Percentiles rank a stretch among this genome's conserved stretches.
Conservation (phyloP, 176 grass and related monocot species). For the Oryza longistaminata region DNA sequence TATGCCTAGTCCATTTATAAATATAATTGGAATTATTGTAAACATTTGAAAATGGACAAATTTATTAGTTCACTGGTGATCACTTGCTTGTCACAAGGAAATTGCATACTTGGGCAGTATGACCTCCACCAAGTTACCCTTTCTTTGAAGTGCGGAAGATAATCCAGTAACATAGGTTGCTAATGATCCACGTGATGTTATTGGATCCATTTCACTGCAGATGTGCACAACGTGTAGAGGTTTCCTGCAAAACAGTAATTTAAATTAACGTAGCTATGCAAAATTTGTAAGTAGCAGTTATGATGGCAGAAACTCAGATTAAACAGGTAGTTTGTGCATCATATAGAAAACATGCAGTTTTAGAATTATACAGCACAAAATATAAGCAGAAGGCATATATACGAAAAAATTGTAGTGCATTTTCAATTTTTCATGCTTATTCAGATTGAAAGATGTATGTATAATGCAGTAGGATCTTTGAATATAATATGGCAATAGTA, state of each 20-base stretch:
- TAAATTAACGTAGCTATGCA: neutral
- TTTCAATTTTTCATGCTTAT: neutral
- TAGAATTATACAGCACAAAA: neutral
- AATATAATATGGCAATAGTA: neutral
- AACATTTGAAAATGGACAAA: neutral
- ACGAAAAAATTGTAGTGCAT: neutral
- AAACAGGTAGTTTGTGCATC: neutral
- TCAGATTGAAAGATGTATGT: neutral
- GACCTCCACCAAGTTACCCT: conserved; percentile 60
- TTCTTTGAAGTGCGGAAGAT: conserved; percentile 54
- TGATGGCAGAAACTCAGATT: neutral
- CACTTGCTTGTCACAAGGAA: neutral
- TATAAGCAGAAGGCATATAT: neutral
- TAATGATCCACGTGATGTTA: conserved; percentile 52
- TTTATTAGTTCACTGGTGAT: neutral
- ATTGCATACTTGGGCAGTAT: conserved; percentile 63
- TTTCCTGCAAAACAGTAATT: conserved; percentile 37
- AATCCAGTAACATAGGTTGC: conserved; percentile 52
- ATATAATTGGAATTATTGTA: neutral
- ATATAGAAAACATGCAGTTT: neutral
- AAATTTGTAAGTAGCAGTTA: conserved; percentile 9
- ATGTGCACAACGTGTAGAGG: conserved; percentile 61
- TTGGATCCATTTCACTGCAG: conserved; percentile 55
- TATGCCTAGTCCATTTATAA: conserved; percentile 2
- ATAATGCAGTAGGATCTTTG: neutral